Evolutionary conservation across 108 stramenopile species (phyloP).

Genomic region (Stephanodiscus minutulus): DNA sequence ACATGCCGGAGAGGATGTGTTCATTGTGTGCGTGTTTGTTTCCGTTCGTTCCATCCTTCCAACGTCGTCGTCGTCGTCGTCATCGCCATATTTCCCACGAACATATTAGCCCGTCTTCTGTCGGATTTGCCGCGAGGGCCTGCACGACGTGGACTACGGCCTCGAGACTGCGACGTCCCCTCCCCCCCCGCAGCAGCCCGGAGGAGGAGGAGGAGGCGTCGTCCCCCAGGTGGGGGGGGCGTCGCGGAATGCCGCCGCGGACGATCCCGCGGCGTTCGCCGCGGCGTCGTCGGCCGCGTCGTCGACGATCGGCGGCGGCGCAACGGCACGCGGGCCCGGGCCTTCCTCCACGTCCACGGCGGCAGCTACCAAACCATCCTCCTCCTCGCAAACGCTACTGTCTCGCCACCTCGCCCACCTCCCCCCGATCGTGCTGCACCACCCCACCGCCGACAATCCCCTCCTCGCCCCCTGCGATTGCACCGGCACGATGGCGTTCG

Average conservation of each 20-base stretch:
- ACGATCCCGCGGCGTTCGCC: not conserved
- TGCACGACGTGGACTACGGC: conserved; percentile 74
- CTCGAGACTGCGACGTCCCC: conserved; percentile 28
- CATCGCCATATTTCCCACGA: not conserved
- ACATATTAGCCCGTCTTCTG: conserved; percentile 83
- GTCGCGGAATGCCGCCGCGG: not conserved
- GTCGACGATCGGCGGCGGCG: not conserved
- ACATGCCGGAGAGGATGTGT: too few species aligned
- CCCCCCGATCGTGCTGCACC: conserved; percentile 44
- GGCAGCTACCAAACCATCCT: not conserved
- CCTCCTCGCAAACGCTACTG: not conserved
- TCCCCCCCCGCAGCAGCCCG: conserved; percentile 45
- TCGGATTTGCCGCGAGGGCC: conserved; percentile 87
- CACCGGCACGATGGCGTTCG: conserved; percentile 91
- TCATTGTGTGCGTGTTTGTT: too few species aligned
- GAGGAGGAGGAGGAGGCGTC: too few species aligned
- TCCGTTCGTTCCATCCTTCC: too few species aligned
- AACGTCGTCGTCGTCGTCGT: not conserved
- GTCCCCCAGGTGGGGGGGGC: conserved; percentile 16
- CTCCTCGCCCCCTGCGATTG: conserved; percentile 88
- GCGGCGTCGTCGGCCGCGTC: not conserved
- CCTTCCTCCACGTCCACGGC: not conserved
- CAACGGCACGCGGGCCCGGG: not conserved
- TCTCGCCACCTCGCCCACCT: conserved; percentile 12
- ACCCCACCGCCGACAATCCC: conserved; percentile 79